A percentile compares a stretch with the other conserved stretches of the same genome.
Conservation (phyloP, 1,284 basidiomycete species). For the Vanrija humicola region DNA sequence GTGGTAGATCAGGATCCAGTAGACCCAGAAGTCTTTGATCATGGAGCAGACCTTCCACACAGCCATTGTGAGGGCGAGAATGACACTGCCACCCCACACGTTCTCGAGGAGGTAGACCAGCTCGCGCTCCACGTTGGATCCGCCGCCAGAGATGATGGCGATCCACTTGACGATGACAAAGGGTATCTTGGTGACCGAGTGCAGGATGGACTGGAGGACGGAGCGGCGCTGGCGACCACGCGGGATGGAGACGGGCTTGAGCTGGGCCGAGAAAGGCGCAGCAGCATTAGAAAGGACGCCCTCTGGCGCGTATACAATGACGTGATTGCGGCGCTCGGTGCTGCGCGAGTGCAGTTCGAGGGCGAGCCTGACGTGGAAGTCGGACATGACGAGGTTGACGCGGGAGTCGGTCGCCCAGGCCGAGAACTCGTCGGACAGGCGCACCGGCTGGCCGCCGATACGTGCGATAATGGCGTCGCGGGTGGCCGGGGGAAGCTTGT, state of each 20-base stretch:
- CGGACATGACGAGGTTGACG: not conserved
- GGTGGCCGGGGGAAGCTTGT: not conserved
- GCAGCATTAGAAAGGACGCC: not conserved
- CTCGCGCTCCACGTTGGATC: constrained; percentile 8
- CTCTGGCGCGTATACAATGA: not conserved
- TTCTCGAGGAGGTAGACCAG: constrained; percentile 5
- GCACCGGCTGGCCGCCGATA: not conserved
- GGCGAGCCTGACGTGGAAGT: constrained; percentile 2
- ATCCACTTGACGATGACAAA: constrained; percentile 10
- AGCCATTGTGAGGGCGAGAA: not conserved
- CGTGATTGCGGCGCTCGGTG: not conserved
- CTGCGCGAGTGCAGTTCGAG: not conserved
- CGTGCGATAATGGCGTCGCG: constrained; percentile 6
- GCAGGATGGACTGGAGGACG: not conserved
- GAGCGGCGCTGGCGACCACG: not conserved
- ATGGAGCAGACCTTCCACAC: constrained; percentile 7
- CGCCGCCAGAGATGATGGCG: constrained; percentile 6
- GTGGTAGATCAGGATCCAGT: constrained; percentile 7
- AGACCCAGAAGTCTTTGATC: constrained; percentile 5
- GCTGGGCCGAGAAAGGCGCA: not conserved
- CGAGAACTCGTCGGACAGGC: not conserved
- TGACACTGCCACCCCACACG: not conserved
- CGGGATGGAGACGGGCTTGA: not conserved
- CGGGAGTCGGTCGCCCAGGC: not conserved
- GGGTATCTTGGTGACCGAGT: not conserved